These are phyloP conservation scores for Aquilaria sinensis DNA, from an alignment of 345 rosid species.

Conservation along the genomic window DNA sequence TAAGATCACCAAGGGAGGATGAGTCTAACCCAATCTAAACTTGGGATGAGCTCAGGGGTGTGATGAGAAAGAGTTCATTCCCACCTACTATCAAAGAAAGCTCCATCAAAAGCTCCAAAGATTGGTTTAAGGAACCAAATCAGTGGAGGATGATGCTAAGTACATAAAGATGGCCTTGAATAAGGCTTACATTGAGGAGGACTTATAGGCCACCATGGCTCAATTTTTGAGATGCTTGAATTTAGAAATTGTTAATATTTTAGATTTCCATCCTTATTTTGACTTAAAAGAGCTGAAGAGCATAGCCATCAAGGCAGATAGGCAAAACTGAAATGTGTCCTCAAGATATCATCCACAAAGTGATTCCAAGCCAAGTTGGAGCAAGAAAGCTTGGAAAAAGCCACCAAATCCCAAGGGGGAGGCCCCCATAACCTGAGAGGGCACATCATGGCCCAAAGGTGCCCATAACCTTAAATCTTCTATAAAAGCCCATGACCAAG, in stretches of 20 bases:
- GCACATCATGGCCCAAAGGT: no score
- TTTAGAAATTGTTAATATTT: no score
- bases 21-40: not conserved
- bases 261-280: no score
- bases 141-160: not conserved
- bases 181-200: not conserved
- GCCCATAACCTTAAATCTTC: no score
- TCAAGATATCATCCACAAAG: not conserved
- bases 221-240: not conserved
- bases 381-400: no score
- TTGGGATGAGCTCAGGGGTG: not conserved
- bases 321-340: not conserved
- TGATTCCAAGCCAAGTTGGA: no score
- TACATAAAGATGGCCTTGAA: constrained; percentile 3
- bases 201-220: constrained; percentile 1
- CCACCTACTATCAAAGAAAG: not conserved
- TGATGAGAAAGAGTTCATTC: not conserved
- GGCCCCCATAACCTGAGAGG: no score
- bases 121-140: no score
- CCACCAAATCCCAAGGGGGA: no score
- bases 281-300: not conserved
- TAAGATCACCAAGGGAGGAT: not conserved
- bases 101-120: not conserved
- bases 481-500: not conserved
- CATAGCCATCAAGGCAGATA: not conserved